Conservation (phyloP, 306 rosid species). For the Crataegus laevigata region DNA sequence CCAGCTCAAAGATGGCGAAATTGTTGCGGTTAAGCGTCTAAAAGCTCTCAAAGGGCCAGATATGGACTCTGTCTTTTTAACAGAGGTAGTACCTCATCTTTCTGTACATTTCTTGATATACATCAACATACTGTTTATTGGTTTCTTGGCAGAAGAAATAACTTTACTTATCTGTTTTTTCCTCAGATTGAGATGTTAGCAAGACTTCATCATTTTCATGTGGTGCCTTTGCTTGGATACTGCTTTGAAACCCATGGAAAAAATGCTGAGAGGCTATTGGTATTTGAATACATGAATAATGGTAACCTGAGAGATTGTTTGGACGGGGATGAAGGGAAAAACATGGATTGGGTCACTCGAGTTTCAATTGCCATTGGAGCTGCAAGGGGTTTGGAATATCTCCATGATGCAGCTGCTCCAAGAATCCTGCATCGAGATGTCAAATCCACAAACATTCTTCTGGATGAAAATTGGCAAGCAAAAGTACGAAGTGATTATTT, state of each 20-base stretch:
- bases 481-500: constrained; percentile 46
- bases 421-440: constrained; percentile 91
- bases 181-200: constrained; percentile 83
- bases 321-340: constrained; percentile 51
- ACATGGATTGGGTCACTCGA: constrained; percentile 70
- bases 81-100: constrained; percentile 54
- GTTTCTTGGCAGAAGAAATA: neutral
- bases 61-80: constrained; percentile 54
- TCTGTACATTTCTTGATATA: constrained; percentile 5
- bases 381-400: constrained; percentile 95
- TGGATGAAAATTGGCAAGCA: constrained; percentile 78
- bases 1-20: constrained; percentile 49
- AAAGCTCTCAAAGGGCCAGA: constrained; percentile 64
- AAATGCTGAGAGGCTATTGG: constrained; percentile 69
- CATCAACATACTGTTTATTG: neutral
- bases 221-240: constrained; percentile 89
- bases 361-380: constrained; percentile 90
- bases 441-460: constrained; percentile 92
- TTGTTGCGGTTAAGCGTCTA: constrained; percentile 75
- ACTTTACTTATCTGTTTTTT: neutral
- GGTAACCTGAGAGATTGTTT: constrained; percentile 87
- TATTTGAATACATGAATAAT: constrained; percentile 69
- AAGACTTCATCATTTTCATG: constrained; percentile 86
- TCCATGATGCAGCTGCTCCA: constrained; percentile 99
- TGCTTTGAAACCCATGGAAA: constrained; percentile 75